Conservation (phyloP, 1,284 basidiomycete species). For the Ceratobasidium sp. region DNA sequence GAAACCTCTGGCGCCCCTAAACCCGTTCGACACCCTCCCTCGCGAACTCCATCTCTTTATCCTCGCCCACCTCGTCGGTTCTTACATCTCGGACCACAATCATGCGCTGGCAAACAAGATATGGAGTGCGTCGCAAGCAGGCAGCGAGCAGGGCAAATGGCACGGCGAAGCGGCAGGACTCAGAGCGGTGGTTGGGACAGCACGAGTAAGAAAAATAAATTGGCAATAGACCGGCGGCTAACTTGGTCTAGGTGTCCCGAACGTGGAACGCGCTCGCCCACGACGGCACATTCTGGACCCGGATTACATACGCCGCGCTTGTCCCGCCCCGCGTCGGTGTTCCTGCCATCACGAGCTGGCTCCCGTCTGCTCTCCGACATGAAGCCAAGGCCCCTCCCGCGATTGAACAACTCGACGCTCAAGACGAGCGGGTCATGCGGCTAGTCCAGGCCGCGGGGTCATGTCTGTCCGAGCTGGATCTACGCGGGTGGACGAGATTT, state of each 20-base stretch:
- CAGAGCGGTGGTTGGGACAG: slow-evolving; percentile 31
- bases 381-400: slow-evolving; percentile 4
- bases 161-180: slow-evolving; percentile 55
- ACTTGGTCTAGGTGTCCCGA: slow-evolving; percentile 76
- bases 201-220: slow-evolving; percentile 8
- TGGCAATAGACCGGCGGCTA: neutral
- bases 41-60: slow-evolving; percentile 80
- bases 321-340: slow-evolving; percentile 59
- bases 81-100: neutral
- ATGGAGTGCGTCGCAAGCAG: slow-evolving; percentile 21
- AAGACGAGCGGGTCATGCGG: slow-evolving; percentile 61
- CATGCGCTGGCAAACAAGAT: too few relatives aligned
- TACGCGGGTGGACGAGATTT: slow-evolving; percentile 70
- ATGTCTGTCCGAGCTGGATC: slow-evolving; percentile 75
- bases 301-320: slow-evolving; percentile 62
- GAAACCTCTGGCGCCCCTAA: neutral
- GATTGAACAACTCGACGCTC: neutral
- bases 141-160: slow-evolving; percentile 50
- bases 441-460: slow-evolving; percentile 69
- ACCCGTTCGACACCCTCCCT: slow-evolving; percentile 67
- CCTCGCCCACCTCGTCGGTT: slow-evolving; percentile 65
- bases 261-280: slow-evolving; percentile 82
- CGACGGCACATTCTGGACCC: slow-evolving; percentile 89
- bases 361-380: neutral
- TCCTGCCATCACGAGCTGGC: slow-evolving; percentile 8